phyloP scores from a whole-genome alignment of 345 rosid genomes.

The Citrus hindsii region DNA sequence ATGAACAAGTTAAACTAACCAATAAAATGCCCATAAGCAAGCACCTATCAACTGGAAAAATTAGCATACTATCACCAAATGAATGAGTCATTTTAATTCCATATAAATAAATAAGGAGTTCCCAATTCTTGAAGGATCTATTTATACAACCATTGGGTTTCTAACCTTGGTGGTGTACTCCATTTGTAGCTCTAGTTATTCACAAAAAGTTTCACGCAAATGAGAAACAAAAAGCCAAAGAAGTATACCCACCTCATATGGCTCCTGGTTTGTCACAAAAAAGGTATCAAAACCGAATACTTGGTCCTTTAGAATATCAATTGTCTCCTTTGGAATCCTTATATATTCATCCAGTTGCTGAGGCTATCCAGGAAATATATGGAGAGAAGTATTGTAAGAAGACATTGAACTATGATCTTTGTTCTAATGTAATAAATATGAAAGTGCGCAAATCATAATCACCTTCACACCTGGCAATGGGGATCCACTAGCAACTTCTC shows the following conservation, averaged over 20 bases:
- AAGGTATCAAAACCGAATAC: constrained; percentile 95
- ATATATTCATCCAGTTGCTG: constrained; percentile 69
- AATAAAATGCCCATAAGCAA: neutral
- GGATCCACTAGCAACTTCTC: constrained; percentile 73
- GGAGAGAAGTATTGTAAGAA: constrained; percentile 15
- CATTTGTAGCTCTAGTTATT: constrained; percentile 1
- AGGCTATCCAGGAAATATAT: constrained; percentile 47
- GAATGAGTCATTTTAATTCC: constrained; percentile 8
- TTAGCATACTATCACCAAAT: neutral
- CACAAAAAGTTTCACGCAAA: constrained; percentile 8
- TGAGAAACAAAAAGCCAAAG: neutral
- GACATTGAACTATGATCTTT: constrained; percentile 8
- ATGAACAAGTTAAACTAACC: neutral
- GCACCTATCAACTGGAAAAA: neutral
- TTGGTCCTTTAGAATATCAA: constrained; percentile 82
- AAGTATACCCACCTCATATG: constrained; percentile 71
- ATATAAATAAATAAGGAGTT: neutral
- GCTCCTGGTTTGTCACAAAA: constrained; percentile 95
- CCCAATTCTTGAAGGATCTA: neutral
- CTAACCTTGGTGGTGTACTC: neutral
- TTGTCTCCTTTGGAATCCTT: constrained; percentile 80
- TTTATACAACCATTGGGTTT: neutral
- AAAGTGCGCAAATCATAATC: constrained; percentile 30
- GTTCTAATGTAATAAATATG: constrained; percentile 13
- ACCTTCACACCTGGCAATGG: constrained; percentile 99